These are phyloP conservation scores for Achlya hypogyna DNA, from an alignment of 352 stramenopile genomes.

Conservation along the genomic window DNA sequence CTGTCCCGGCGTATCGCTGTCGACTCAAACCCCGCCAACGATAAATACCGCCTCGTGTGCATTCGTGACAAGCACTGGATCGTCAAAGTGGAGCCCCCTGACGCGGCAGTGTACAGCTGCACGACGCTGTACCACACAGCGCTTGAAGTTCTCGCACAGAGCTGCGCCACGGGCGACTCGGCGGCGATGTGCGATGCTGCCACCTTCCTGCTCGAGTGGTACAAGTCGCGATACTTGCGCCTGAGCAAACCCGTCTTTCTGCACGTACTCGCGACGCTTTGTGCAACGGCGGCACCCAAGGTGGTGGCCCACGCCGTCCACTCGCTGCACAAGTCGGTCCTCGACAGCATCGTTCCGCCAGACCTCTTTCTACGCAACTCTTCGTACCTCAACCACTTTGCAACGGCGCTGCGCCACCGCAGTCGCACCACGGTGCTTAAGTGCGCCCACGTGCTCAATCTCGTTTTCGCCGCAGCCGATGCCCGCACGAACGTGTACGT, in stretches of 20 bases:
- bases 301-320: slow-evolving; percentile 1
- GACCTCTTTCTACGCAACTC: neutral
- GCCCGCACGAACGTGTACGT: neutral
- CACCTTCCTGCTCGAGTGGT: slow-evolving; percentile 3
- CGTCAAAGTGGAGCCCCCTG: neutral
- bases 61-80: slow-evolving; percentile 18
- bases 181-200: neutral
- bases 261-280: neutral
- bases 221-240: slow-evolving; percentile 10
- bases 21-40: neutral
- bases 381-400: slow-evolving; percentile 4
- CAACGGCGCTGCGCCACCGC: neutral
- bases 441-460: neutral
- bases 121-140: neutral
- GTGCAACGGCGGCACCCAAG: neutral
- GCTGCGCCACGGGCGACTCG: neutral
- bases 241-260: slow-evolving; percentile 10
- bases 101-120: slow-evolving; percentile 6
- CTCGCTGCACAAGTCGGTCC: slow-evolving; percentile 5
- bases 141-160: neutral
- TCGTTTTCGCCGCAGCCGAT: neutral
- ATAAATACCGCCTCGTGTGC: neutral
- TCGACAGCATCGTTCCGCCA: slow-evolving; percentile 3
- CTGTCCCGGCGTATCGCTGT: too few species aligned
- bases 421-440: neutral